phyloP scores from a whole-genome alignment of 2,329 filamentous ascomycete species.

The Phaeosphaeriaceae sp. region DNA sequence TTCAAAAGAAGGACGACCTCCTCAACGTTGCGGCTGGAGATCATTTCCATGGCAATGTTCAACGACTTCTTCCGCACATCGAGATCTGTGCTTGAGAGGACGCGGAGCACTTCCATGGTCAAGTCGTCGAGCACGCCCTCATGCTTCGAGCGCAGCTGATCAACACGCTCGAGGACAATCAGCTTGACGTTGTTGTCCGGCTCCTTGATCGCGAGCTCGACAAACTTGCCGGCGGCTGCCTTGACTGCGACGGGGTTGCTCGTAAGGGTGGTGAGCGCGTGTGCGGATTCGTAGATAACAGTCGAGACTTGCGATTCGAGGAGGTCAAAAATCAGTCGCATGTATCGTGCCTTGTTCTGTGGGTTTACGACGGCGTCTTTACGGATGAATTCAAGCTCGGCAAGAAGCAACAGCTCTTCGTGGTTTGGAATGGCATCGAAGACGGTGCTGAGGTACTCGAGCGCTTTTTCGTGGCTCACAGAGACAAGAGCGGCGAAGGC shows the following conservation, averaged over 20 bases:
- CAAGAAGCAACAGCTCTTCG: slow-evolving; percentile 90
- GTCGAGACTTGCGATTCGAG: slow-evolving; percentile 92
- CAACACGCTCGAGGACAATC: slow-evolving; percentile 93
- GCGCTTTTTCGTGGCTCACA: slow-evolving; percentile 91
- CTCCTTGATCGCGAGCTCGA: slow-evolving; percentile 96
- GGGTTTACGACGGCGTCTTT: slow-evolving; percentile 96
- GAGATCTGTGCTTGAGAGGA: slow-evolving; percentile 92
- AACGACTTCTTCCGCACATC: slow-evolving; percentile 94
- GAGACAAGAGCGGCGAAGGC: slow-evolving; percentile 89
- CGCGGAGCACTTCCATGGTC: slow-evolving; percentile 95
- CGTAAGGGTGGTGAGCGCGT: slow-evolving; percentile 89
- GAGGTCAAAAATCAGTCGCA: slow-evolving; percentile 94
- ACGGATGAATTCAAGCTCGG: slow-evolving; percentile 95
- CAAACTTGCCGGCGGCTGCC: slow-evolving; percentile 93
- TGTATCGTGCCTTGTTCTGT: slow-evolving; percentile 93
- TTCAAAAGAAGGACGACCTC: slow-evolving; percentile 95
- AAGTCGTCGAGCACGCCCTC: slow-evolving; percentile 91
- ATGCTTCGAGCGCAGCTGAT: slow-evolving; percentile 84
- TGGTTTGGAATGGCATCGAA: slow-evolving; percentile 95
- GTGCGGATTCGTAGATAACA: slow-evolving; percentile 96
- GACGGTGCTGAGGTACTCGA: slow-evolving; percentile 84
- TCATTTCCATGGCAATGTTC: slow-evolving; percentile 92
- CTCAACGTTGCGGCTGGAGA: slow-evolving; percentile 98
- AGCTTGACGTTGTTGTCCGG: slow-evolving; percentile 99
- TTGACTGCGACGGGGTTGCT: slow-evolving; percentile 98